Conservation (phyloP, 257 asterid genomes). For the Cinchona pubescens region DNA sequence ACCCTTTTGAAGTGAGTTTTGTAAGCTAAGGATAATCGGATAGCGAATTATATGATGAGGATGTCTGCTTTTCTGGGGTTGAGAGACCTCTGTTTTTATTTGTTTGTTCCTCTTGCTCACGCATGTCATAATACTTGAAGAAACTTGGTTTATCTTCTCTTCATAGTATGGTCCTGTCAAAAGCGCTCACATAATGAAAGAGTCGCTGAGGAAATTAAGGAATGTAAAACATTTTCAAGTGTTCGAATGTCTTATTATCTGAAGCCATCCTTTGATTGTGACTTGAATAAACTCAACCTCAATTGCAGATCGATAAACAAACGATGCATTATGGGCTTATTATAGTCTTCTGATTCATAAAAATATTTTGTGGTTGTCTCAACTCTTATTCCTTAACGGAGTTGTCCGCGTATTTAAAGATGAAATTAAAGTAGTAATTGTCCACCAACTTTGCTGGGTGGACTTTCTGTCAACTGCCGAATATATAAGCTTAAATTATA, state of each 20-base stretch:
- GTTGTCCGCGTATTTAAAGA: neutral
- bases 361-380: neutral
- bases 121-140: neutral
- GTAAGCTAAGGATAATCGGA: neutral
- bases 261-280: neutral
- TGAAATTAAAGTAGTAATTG: neutral
- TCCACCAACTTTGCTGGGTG: neutral
- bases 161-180: too few species aligned
- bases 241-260: neutral
- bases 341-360: neutral
- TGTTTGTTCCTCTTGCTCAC: neutral
- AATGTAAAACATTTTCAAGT: neutral
- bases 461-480: neutral
- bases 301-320: neutral
- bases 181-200: neutral
- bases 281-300: neutral
- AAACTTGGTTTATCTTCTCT: neutral
- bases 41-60: neutral
- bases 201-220: neutral
- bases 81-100: neutral
- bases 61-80: neutral
- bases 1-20: neutral
- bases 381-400: neutral
- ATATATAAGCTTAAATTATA: too few species aligned
- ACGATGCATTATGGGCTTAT: neutral